Conservation (phyloP, 2,329 filamentous ascomycete genomes). For the Cytospora chrysosperma region DNA sequence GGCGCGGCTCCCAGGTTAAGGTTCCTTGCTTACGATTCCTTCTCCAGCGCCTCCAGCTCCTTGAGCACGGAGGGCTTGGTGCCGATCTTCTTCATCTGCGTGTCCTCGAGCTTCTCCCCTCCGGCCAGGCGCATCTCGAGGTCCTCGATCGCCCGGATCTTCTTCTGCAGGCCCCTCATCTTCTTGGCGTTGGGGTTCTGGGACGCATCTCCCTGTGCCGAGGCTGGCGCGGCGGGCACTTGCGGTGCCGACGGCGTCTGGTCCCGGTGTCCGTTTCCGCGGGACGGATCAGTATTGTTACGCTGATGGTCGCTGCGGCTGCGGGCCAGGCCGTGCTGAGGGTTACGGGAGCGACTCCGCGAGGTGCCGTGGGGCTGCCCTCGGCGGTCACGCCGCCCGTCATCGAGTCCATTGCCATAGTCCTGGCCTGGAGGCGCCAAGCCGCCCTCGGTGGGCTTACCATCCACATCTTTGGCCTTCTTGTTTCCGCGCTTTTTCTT, state of each 20-base stretch:
- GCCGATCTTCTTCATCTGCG: conserved; percentile 96
- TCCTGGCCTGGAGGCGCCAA: conserved; percentile 48
- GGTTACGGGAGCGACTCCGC: conserved; percentile 54
- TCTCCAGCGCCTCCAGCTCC: conserved; percentile 68
- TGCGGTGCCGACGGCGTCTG: conserved; percentile 30
- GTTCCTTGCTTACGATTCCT: conserved; percentile 30
- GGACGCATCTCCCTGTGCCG: conserved; percentile 35
- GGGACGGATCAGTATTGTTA: conserved; percentile 27
- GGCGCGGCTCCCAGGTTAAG: background rate
- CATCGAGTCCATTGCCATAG: conserved; percentile 46
- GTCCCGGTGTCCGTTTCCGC: conserved; percentile 30
- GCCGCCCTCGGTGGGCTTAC: conserved; percentile 49
- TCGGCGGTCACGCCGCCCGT: conserved; percentile 67
- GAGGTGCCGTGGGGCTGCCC: conserved; percentile 44
- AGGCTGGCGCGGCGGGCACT: conserved; percentile 28
- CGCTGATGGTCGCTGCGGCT: conserved; percentile 52
- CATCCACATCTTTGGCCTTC: conserved; percentile 80
- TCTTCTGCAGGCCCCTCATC: conserved; percentile 89
- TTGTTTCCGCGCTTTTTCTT: conserved; percentile 96
- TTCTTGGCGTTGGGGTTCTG: conserved; percentile 86
- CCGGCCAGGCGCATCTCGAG: conserved; percentile 93
- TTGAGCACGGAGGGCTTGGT: conserved; percentile 82
- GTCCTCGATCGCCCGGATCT: conserved; percentile 96
- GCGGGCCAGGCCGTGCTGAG: conserved; percentile 45
- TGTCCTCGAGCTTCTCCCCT: conserved; percentile 96